Conservation (phyloP, 331 rosid genomes). For the Phaseolus coccineus region DNA sequence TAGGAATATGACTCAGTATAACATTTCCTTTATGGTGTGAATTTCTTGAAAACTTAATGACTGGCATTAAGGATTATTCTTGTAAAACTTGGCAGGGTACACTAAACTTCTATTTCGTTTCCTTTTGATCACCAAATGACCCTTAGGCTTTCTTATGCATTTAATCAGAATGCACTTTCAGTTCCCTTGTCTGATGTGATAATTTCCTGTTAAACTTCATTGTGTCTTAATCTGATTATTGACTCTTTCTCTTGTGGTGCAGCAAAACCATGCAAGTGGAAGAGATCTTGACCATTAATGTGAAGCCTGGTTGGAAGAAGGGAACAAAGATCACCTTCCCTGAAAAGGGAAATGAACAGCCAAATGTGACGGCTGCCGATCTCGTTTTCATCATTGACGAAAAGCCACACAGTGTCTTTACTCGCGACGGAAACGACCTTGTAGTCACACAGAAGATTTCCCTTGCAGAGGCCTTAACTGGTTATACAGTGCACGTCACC, state of each 20-base stretch:
- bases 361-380: slow-evolving; percentile 61
- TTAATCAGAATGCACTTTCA: neutral
- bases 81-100: neutral
- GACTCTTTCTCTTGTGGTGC: slow-evolving; percentile 33
- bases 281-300: slow-evolving; percentile 64
- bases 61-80: no score
- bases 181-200: neutral
- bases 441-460: slow-evolving; percentile 60
- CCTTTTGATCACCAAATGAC: neutral
- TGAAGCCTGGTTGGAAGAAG: slow-evolving; percentile 86
- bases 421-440: slow-evolving; percentile 70
- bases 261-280: slow-evolving; percentile 64
- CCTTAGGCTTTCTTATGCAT: neutral
- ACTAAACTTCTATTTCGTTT: neutral
- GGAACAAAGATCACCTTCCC: slow-evolving; percentile 84
- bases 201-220: neutral
- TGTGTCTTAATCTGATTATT: neutral
- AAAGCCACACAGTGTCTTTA: slow-evolving; percentile 66
- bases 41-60: no score
- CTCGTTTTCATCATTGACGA: slow-evolving; percentile 66
- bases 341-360: slow-evolving; percentile 70
- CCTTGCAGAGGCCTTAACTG: slow-evolving; percentile 66
- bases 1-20: no score
- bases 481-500: slow-evolving; percentile 67
- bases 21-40: no score